Evolutionary conservation across 2,329 filamentous ascomycete genomes (phyloP), one percentile per base, ranked within the genome.

Genomic region (Penicillium sp.): DNA sequence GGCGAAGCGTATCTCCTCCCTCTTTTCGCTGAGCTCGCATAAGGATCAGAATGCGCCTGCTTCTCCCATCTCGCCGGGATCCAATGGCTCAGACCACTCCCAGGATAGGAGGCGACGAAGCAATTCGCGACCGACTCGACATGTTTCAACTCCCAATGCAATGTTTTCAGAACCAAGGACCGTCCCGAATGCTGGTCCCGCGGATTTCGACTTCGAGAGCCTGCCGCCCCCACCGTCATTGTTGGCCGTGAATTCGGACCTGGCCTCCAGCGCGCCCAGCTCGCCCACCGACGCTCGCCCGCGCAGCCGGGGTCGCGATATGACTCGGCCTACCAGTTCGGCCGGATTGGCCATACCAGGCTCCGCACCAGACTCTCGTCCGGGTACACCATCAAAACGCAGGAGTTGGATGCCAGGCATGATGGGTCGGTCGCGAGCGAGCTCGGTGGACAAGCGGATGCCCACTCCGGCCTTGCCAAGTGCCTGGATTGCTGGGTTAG

Each of bases 401-500:
- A 74, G 72, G 58, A 80, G 77, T 64, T 81, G 78, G 78, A 71
- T 81, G 55, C 75, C 78, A 1, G 75, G 77, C 6, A 69, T 80
- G 50, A 72, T 75, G 7, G 76, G 75, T n/a, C 75, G 75, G 41
- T 67, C 67, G 55, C 69, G 70, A 41, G 69, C 66, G 44, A 71
- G 59, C 68, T 77, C 67, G 59, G 69, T 69, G 60, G 75, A 68
- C 63, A 70, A 64, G 56, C 65, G 70, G 27, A 46, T 64, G 40
- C 50, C 57, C 5, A 63, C 59, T 16, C 67, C 73, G 3, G 76
- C 77, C 19, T 65, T 77, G 47, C 72, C 74, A 11, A 70, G 70
- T 56, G 85, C 85, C 11, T 88, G 85, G 85, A 82, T 87, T 59
- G 80, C 85, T 6, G 85, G 84, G 7, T 77, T 86, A 63, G 77